Conservation (phyloP, 345 rosid genomes). For the Dipteronia sinensis region DNA sequence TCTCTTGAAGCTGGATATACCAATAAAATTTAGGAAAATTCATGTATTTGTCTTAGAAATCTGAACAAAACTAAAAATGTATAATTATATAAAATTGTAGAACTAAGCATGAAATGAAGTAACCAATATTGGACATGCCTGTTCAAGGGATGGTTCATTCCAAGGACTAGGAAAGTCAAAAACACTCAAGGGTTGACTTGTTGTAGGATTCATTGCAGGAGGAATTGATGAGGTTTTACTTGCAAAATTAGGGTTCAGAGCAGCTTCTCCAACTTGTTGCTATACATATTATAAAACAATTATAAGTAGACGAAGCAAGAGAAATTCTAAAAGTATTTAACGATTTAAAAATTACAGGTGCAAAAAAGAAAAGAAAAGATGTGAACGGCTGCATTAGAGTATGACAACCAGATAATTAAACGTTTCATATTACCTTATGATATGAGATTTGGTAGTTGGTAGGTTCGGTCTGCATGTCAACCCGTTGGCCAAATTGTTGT, state of each 20-base stretch:
- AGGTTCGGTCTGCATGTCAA: not conserved
- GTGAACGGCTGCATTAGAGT: no score
- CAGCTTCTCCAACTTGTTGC: constrained; percentile 12
- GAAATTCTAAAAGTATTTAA: not conserved
- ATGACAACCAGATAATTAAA: no score
- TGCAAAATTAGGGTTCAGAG: not conserved
- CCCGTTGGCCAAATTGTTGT: not conserved
- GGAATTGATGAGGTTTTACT: not conserved
- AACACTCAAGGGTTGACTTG: constrained; percentile 9
- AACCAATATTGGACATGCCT: constrained; percentile 22
- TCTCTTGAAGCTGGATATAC: not conserved
- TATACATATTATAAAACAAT: constrained; percentile 4
- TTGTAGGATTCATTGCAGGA: not conserved
- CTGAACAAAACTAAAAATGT: not conserved
- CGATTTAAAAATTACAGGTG: no score
- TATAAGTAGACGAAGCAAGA: not conserved
- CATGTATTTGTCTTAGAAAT: not conserved
- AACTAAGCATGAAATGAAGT: not conserved
- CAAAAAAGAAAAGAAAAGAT: no score
- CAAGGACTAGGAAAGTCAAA: constrained; percentile 5
- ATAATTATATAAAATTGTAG: not conserved
- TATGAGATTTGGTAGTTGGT: not conserved
- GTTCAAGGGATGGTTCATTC: constrained; percentile 18
- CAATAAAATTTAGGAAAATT: not conserved
- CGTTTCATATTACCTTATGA: constrained; percentile 11